phyloP scores from a whole-genome alignment of 495 filamentous ascomycete genomes.

The Penicillium daleae region DNA sequence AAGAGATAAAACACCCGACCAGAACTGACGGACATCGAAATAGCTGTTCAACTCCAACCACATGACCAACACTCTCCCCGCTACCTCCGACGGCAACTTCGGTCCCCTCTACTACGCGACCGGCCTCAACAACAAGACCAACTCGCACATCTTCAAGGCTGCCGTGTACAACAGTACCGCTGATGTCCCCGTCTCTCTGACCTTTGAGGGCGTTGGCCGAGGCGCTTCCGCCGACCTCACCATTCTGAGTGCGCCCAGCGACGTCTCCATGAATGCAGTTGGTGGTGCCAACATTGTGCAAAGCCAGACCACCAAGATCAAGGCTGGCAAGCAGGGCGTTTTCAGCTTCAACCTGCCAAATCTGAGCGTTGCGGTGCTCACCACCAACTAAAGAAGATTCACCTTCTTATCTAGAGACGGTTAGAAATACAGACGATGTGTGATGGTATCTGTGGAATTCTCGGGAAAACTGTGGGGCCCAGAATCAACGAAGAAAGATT shows the following conservation, averaged over 20 bases:
- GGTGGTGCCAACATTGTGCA: conserved; percentile 48
- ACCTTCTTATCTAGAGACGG: not conserved
- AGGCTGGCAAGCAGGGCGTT: conserved; percentile 45
- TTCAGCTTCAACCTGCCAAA: conserved; percentile 55
- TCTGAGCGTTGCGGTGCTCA: conserved; percentile 57
- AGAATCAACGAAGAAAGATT: too few relatives aligned
- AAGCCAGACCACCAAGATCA: conserved; percentile 45
- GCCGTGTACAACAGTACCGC: conserved; percentile 68
- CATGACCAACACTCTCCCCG: conserved; percentile 49
- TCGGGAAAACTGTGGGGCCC: too few relatives aligned
- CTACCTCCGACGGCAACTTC: conserved; percentile 39
- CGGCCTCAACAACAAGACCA: conserved; percentile 34
- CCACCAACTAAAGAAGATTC: conserved; percentile 21
- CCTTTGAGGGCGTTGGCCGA: conserved; percentile 55
- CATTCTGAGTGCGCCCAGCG: conserved; percentile 56
- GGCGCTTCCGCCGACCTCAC: conserved; percentile 58
- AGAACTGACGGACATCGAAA: not conserved
- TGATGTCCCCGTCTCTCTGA: conserved; percentile 50
- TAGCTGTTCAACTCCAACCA: conserved; percentile 47
- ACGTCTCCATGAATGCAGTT: conserved; percentile 43
- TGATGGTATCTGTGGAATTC: too few relatives aligned
- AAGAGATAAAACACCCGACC: not conserved
- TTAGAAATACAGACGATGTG: not conserved
- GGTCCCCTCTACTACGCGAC: conserved; percentile 52
- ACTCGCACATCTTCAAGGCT: conserved; percentile 59